Base-by-base conservation (phyloP, 2,329 filamentous ascomycete species). In the Aspergillus jensenii region DNA sequence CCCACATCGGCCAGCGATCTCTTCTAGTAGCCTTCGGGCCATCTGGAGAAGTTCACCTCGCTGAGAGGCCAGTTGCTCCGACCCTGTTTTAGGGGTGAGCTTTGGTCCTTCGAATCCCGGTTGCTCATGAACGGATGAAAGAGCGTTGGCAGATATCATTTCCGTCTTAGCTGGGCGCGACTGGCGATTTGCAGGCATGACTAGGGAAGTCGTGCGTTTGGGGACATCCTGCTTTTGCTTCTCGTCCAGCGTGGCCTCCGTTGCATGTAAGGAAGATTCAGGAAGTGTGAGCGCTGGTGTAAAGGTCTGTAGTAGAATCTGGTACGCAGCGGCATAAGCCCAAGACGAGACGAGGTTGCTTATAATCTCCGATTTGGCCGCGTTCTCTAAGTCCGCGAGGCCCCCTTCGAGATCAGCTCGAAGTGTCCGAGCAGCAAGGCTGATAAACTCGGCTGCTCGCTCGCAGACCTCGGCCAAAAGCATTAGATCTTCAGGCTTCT, bases 381-480 rank as follows among this genome's bases (percentile, higher is more conserved):
- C 59, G 31, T 70, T 62, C 23, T 71, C 67, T 37, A 76, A 72
- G 4, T 79, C 72, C 14, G 76, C 71, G 55, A 88, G 79, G 37
- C 88, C 86, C n/a, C 83, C 80, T 47, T 86, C 76, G 2, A 98
- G 79, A 68, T 98, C 95, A 55, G 86, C 83, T 52, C 92, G 85
- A 77, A 98, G 87, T 21, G 92, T 86, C 53, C 90, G 86, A 3
- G 91, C 90, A 39, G 91, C 87, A 40, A 88, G 85, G 1, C 90
- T 89, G 39, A 98, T 89, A 66, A 97, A 98, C 61, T 90, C 88
- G 9, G 95, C 82, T 2, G 91, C 88, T 58, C 93, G 84, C 60
- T 87, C 87, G 70, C 92, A 96, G 27, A 97, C 86, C 68, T 98
- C 92, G 1, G 91, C 89, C n/a, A 97, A 82, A 61, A 92, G 85